Base-by-base conservation (phyloP, 208 protist species). In the Acanthamoeba sp. region DNA sequence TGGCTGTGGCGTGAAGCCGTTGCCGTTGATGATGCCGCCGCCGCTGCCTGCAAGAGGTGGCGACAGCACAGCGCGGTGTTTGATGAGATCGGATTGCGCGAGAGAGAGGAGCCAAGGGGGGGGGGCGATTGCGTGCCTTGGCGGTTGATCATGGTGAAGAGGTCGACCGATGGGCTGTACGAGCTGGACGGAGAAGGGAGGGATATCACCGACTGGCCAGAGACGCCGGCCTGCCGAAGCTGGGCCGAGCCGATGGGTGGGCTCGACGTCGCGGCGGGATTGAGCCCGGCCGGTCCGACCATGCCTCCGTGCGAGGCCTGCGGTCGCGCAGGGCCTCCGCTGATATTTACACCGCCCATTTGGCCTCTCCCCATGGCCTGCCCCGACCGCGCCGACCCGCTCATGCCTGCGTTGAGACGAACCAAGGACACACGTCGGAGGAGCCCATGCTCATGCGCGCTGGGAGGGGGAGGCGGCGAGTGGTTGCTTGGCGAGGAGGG, bases 101-200 rank as follows among this genome's bases (percentile, higher is more conserved):
- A 69, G 22, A 69, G 22, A 69, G 22, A 69, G 22, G n/a, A 32
- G n/a, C 24, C 59, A 32, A 69, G 6, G 59, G 59, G 69, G 69
- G 69, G 10, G 69, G 69, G 36, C 29, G 62, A 27, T 7, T 7
- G 62, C 73, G 34, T 57, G 29, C 76, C 76, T 85, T 85, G 76
- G 42, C 76, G 76, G 32, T 91, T 91, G 22, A 91, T 91, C 84
- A 91, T 91, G 84, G 84, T 71, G 55, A 91, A 71, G 20, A 91
- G 55, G 27, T 91, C 84, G 16, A 62, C 84, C 24, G 84, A 91
- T 2, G 84, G 84, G 34, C 71, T 91, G 52, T 91, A 91, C 20
- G 48, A 52, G 42, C 6, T 38, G 14, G 80, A 88, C 2, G 80
- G 5, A 1, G 80, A 62, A 62, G 80, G 22, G 45, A 52, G 4